Evolutionary conservation across 192 early-diverging fungal species (phyloP), one percentile per base, ranked within the genome.

Genomic region (Coemansia sp.): DNA sequence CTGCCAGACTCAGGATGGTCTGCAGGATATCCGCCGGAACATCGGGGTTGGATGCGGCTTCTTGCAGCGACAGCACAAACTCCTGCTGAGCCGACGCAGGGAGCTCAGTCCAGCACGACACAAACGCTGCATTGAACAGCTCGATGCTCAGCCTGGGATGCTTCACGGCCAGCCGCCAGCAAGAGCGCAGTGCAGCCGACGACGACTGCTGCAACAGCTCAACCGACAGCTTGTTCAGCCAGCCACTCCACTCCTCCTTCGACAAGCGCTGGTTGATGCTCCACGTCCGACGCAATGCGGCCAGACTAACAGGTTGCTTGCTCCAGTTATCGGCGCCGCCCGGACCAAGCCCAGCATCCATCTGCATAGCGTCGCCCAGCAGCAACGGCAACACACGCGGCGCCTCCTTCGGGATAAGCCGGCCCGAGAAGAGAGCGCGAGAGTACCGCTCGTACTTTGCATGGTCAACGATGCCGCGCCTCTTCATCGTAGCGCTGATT

Each of bases 171-270:
- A 98, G 79, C 53, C 75, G 77, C 0, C 86, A 86, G 63, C 94
- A 97, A 0, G 95, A 91, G 23, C 95, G 79, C 8, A 98, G 81
- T 3, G 95, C 88, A 38, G 90, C 89, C 0, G 92, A 93, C 2
- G 95, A 91, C 5, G 95, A 95, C 54, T 98, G 91, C 64, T 91
- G 90, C 25, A 98, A 59, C 53, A 98, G 83, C 60, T 97, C 93
- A 21, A 94, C 82, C 56, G 86, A 88, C 53, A 98, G 82, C 25
- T 90, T 80, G 22, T 88, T 77, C 38, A 98, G 92, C 95, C 95
- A 98, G 53, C 90, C 89, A 27, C 80, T 77, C 91, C 94, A 97
- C 54, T 98, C 94, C 40, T 92, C 91, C 37, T 86, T 89, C 1
- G 57, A 41, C 37, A 51, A 17, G 18, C 35, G 39, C 43, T 51